phyloP scores from a whole-genome alignment of 129 eudicot species.

The Silybum marianum region DNA sequence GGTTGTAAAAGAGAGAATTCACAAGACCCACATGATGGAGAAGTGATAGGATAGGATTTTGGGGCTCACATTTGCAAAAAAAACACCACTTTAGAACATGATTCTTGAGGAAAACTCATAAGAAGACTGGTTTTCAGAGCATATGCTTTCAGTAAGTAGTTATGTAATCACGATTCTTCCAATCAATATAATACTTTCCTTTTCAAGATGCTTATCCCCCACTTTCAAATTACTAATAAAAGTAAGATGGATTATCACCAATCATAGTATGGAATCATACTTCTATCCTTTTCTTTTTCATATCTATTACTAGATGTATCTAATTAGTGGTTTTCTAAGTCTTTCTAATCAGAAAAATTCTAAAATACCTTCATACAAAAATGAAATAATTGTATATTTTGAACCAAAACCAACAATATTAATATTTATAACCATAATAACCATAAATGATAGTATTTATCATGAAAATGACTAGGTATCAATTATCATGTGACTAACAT shows the following conservation, averaged over 20 bases:
- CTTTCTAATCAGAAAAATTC: background rate
- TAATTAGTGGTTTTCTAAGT: background rate
- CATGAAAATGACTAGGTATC: background rate
- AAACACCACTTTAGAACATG: conserved; percentile 37
- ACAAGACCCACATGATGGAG: conserved; percentile 40
- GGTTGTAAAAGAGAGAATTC: conserved; percentile 36
- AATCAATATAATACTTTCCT: conserved; percentile 2
- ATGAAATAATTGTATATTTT: background rate
- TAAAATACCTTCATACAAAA: background rate
- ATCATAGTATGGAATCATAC: conserved; percentile 9
- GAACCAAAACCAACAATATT: background rate
- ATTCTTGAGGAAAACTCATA: conserved; percentile 33
- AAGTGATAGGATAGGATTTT: conserved; percentile 42
- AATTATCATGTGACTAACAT: background rate
- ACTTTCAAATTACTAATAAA: conserved; percentile 26
- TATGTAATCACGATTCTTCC: background rate
- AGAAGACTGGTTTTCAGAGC: conserved; percentile 25
- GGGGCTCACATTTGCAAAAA: conserved; percentile 15
- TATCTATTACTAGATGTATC: background rate
- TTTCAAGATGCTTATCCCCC: conserved; percentile 35
- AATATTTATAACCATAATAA: background rate
- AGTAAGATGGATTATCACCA: conserved; percentile 22
- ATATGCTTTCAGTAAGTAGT: conserved; percentile 30
- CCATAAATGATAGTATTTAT: background rate
- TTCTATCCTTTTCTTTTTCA: background rate